Evolutionary conservation across 441 rosid genomes (phyloP), one percentile per base, ranked within the genome.

Genomic region (Corymbia calophylla): DNA sequence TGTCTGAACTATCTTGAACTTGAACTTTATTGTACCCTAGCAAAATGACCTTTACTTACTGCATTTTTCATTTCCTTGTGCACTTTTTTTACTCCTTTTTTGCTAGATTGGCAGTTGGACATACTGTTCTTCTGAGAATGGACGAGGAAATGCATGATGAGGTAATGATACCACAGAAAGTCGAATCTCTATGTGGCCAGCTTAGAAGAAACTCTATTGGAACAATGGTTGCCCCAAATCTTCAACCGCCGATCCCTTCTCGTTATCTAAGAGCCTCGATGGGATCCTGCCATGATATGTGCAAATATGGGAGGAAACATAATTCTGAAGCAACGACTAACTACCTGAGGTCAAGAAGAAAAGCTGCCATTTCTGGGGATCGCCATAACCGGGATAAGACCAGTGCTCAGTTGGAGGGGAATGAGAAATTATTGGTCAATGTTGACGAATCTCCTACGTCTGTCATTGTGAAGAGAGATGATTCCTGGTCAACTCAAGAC

Each of bases 391-490:
- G 48, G 25, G 91, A 89, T 35, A 91, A 60, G 51, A 29, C 51
- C 86, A 89, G 49, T 87, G 91, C 88, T 87, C 81, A 90, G 53
- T 82, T 70, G 21, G 89, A 87, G 88, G 92, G 88, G 87, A 91
- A 82, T 62, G 89, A 89, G 77, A 88, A 88, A 5, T 85, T 31
- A 47, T 87, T 44, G 4, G 84, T 8, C 49, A 77, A 23, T 44
- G 84, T 77, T 2, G n/a, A 77, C 3, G 3, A 77, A 77, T 77
- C 51, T 23, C 84, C n/a, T 39, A 25, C 44, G 18, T 77, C 51
- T 0, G 84, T 77, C 84, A 39, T 77, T 77, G 51, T 44, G 84
- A 77, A 77, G 84, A 77, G 17, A 77, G 84, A 77, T 77, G 84
- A 77, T 77, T 77, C 84, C 51, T 77, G 84, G 84, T 77, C 84